Evolutionary conservation across 352 stramenopile species (phyloP).

Genomic region (Pythium pectinolyticum): DNA sequence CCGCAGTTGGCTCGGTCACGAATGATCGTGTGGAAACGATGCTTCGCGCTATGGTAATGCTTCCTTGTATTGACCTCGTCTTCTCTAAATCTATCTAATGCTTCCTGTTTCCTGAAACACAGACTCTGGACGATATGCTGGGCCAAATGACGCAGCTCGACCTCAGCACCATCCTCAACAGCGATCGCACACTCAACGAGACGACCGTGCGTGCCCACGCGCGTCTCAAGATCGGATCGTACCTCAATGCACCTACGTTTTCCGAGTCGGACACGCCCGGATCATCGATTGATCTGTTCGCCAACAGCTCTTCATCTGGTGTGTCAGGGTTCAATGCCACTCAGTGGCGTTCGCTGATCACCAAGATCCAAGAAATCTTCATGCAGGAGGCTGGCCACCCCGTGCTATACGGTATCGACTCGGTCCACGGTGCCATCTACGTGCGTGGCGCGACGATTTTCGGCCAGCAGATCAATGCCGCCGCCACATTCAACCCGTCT

Average conservation of each 20-base stretch:
- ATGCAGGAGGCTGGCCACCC: slow-evolving; percentile 56
- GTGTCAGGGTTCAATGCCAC: slow-evolving; percentile 45
- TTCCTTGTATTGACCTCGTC: background rate
- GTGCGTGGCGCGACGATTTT: slow-evolving; percentile 80
- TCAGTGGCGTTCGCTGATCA: slow-evolving; percentile 74
- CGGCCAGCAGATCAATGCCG: slow-evolving; percentile 88
- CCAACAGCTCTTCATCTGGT: slow-evolving; percentile 23
- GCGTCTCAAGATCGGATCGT: slow-evolving; percentile 83
- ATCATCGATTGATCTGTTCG: slow-evolving; percentile 19
- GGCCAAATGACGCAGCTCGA: slow-evolving; percentile 93
- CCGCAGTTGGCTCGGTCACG: background rate
- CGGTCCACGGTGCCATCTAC: slow-evolving; percentile 90
- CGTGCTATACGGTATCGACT: slow-evolving; percentile 89
- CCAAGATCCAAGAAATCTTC: slow-evolving; percentile 79
- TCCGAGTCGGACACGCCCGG: slow-evolving; percentile 23
- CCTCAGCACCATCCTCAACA: slow-evolving; percentile 71
- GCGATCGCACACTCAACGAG: slow-evolving; percentile 63
- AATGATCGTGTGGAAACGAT: slow-evolving; percentile 15
- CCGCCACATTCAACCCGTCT: slow-evolving; percentile 85
- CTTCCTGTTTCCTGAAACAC: background rate
- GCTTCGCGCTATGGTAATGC: slow-evolving; percentile 12
- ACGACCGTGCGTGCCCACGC: slow-evolving; percentile 67
- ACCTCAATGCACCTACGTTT: slow-evolving; percentile 80
- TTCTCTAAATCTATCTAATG: background rate
- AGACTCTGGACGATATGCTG: slow-evolving; percentile 52